Conservation (phyloP, 768 basidiomycete species). For the Phaffia tasmanica region DNA sequence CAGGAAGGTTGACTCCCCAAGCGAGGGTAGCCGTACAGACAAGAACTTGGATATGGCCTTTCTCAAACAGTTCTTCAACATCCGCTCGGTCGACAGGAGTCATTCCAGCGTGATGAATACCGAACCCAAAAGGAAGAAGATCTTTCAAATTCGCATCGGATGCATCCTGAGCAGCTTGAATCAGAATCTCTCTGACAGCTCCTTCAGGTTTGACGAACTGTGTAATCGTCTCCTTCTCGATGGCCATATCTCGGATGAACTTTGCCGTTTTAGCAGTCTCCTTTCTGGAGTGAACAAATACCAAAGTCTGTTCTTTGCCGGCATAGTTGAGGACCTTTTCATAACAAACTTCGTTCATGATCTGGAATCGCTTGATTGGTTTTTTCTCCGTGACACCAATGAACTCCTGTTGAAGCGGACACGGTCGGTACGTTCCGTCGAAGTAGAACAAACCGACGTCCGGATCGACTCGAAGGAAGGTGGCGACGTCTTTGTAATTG, state of each 20-base stretch:
- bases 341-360: constrained; percentile 98
- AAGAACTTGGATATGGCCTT: constrained; percentile 82
- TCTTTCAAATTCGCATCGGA: constrained; percentile 76
- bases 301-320: constrained; percentile 69
- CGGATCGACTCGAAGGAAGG: constrained; percentile 88
- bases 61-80: constrained; percentile 88
- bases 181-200: constrained; percentile 79
- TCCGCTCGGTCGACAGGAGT: constrained; percentile 74
- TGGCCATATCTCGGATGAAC: constrained; percentile 85
- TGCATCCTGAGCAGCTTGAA: constrained; percentile 68
- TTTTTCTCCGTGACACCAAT: constrained; percentile 98
- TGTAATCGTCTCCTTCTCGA: constrained; percentile 92
- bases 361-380: constrained; percentile 94
- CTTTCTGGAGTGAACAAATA: constrained; percentile 97
- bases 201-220: constrained; percentile 91
- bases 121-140: constrained; percentile 89
- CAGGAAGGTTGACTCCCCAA: constrained; percentile 98
- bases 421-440: constrained; percentile 85
- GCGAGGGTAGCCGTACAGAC: constrained; percentile 96
- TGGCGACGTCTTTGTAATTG: constrained; percentile 94
- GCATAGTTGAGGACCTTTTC: constrained; percentile 91
- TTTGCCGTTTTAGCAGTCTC: constrained; percentile 95
- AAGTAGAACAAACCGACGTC: constrained; percentile 93
- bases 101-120: constrained; percentile 98
- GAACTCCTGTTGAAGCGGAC: constrained; percentile 90